Base-by-base conservation (phyloP, 441 rosid species). In the Bruguiera hainesii region DNA sequence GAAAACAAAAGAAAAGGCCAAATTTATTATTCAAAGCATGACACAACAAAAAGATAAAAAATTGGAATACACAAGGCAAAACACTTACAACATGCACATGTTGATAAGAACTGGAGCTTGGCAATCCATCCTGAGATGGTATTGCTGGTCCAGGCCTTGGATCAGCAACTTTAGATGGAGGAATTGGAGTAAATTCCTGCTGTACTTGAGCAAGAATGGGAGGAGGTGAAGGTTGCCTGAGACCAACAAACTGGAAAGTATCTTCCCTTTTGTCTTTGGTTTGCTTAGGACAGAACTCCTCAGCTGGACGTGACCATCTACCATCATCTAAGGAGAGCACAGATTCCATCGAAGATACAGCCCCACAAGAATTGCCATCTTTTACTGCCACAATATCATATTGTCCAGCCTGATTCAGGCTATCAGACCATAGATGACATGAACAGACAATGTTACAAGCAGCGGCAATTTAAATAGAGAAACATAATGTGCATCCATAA, bases 141-240 rank as follows among this genome's bases (percentile, higher is more conserved):
- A 85, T 81, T 68, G 90, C 91, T 53, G 91, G 99, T 73, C 99
- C 98, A 71, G 99, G 99, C 78, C 99, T 90, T 67, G 99, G 99
- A 80, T 95, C 99, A 57, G 99, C 98, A 67, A 95, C 99, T 84
- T 79, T 90, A 51, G 98, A 90, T 50, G 99, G 95, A 75, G 84
- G 83, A 56, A 95, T 89, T 23, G 83, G 86, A 75, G 93, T 71
- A 49, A 53, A 39, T 0, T 80, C 87, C 71, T 82, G 90, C 77
- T 78, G 93, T 57, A 95, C 81, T 78, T 85, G 79, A 65, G 96
- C 96, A 74, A 90, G 93, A 78, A 95, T 95, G 23, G 97, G 98
- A 69, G 97, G 99, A 61, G 99, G 96, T 61, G 85, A 55, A 48
- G 97, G 98, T 78, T 95, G 99, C 76, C 71, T 86, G 73, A 86